phyloP scores from a whole-genome alignment of 768 basidiomycete species.

The Pleurotus pulmonarius region DNA sequence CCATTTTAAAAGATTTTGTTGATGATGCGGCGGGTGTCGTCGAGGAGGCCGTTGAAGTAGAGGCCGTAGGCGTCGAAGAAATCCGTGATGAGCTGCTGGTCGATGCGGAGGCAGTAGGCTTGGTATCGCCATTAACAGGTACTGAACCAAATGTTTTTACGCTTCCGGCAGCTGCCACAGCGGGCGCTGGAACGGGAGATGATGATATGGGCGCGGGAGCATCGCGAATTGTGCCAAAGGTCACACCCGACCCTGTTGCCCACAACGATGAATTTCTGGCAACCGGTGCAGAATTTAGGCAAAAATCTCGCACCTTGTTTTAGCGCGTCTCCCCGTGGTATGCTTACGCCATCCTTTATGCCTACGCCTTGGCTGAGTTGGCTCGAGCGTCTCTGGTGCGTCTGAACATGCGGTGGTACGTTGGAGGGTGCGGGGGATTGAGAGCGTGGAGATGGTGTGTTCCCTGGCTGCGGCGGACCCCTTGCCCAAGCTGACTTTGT shows the following conservation, averaged over 20 bases:
- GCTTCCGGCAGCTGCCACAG: slow-evolving; percentile 56
- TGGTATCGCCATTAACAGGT: slow-evolving; percentile 56
- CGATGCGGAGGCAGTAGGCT: slow-evolving; percentile 51
- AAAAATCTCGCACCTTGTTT: slow-evolving; percentile 57
- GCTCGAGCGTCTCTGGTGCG: slow-evolving; percentile 80
- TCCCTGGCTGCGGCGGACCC: slow-evolving; percentile 73
- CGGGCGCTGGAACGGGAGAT: slow-evolving; percentile 68
- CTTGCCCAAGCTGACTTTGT: slow-evolving; percentile 87
- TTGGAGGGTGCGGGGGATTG: slow-evolving; percentile 70
- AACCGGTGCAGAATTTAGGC: slow-evolving; percentile 7
- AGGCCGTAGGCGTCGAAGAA: slow-evolving; percentile 26
- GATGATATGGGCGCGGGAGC: slow-evolving; percentile 73
- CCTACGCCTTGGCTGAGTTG: slow-evolving; percentile 66
- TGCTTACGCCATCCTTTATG: slow-evolving; percentile 77
- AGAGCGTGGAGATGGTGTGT: slow-evolving; percentile 63
- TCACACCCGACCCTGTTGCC: slow-evolving; percentile 56
- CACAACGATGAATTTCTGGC: background rate
- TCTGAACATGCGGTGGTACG: slow-evolving; percentile 35
- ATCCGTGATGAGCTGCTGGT: slow-evolving; percentile 31
- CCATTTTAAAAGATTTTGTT: slow-evolving; percentile 35
- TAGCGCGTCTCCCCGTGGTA: slow-evolving; percentile 61
- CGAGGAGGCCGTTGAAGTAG: slow-evolving; percentile 12
- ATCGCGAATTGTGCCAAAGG: slow-evolving; percentile 91
- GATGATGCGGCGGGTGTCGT: slow-evolving; percentile 22
- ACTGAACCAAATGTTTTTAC: slow-evolving; percentile 85